Evolutionary conservation across 2,329 filamentous ascomycete genomes (phyloP), one percentile per base, ranked within the genome.

Genomic region (Hortaea sp.): DNA sequence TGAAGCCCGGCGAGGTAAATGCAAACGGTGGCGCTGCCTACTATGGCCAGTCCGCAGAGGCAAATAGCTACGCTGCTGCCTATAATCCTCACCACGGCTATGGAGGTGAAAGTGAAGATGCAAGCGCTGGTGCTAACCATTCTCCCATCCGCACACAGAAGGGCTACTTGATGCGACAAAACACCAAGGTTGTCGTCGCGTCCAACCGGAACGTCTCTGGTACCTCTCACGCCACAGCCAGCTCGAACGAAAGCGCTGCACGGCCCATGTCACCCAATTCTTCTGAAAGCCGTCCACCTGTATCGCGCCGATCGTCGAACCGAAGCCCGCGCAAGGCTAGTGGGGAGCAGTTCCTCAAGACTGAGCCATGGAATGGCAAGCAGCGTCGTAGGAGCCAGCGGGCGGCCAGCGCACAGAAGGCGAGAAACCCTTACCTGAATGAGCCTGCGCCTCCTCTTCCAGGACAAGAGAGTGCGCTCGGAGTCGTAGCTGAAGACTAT

Each of bases 131-230:
- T 51, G 67, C 75, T 79, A 60, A 75, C 66, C 45, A 49, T 29
- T 55, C 55, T 61, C 60, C 69, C 57, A n/a, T 9, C 7, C 73
- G 67, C 56, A 75, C 75, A 80, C 85, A 95, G 89, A 89, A 94
- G 72, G 92, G 92, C 47, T 98, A 98, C 63, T 76, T 97, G 40
- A 98, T 97, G 90, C 82, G 92, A 60, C 90, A 98, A 60, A 98
- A 97, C 68, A 97, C 90, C 3, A 97, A 97, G 67, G 78, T 98
- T 45, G 88, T 98, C 43, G 81, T 94, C 42, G 92, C 92, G n/a
- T 94, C 83, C 63, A 81, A 75, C 61, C 75, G 77, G 40, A 67
- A 73, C 42, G 71, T 74, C 54, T 75, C 74, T 48, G 53, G 53
- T 43, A 55, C 58, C 34, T 59, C 56, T 49, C 52, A 53, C 37